Conservation (phyloP, 345 rosid genomes). For the Chamaenerion angustifolium region DNA sequence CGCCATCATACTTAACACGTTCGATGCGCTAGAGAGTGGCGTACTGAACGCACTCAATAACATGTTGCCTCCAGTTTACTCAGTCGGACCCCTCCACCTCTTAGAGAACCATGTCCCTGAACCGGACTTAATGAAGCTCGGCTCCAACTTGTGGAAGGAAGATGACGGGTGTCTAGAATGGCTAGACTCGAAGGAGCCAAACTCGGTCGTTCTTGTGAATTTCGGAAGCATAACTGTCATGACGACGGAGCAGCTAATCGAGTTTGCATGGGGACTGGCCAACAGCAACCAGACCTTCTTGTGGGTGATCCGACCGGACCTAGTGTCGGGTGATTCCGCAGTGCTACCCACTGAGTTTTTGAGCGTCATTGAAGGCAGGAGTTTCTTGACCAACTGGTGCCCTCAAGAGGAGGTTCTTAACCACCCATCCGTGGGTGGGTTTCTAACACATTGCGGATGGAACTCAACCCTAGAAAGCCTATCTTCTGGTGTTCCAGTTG, state of each 20-base stretch:
- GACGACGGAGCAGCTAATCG: constrained; percentile 24
- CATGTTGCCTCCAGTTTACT: constrained; percentile 23
- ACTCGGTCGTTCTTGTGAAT: constrained; percentile 45
- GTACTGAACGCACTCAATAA: constrained; percentile 17
- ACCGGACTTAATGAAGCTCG: constrained; percentile 10
- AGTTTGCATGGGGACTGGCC: constrained; percentile 62
- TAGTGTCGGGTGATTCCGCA: constrained; percentile 28
- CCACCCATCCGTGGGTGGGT: constrained; percentile 40
- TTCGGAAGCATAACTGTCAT: constrained; percentile 55
- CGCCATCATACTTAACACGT: constrained; percentile 41
- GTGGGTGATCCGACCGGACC: constrained; percentile 52
- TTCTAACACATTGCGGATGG: constrained; percentile 56
- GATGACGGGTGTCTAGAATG: constrained; percentile 33
- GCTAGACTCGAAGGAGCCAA: constrained; percentile 27
- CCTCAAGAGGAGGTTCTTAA: constrained; percentile 38
- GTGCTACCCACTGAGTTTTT: constrained; percentile 28
- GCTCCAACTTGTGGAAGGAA: constrained; percentile 45
- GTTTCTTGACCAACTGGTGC: constrained; percentile 37
- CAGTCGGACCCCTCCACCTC: constrained; percentile 38
- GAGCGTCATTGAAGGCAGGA: constrained; percentile 20
- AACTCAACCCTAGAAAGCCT: constrained; percentile 49
- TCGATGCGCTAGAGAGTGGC: constrained; percentile 26
- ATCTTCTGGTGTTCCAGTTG: constrained; percentile 30
- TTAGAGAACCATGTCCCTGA: constrained; percentile 8
- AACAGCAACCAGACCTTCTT: constrained; percentile 33